Base-by-base conservation (phyloP, 495 filamentous ascomycete genomes). In the Chlorociboria aeruginascens region DNA sequence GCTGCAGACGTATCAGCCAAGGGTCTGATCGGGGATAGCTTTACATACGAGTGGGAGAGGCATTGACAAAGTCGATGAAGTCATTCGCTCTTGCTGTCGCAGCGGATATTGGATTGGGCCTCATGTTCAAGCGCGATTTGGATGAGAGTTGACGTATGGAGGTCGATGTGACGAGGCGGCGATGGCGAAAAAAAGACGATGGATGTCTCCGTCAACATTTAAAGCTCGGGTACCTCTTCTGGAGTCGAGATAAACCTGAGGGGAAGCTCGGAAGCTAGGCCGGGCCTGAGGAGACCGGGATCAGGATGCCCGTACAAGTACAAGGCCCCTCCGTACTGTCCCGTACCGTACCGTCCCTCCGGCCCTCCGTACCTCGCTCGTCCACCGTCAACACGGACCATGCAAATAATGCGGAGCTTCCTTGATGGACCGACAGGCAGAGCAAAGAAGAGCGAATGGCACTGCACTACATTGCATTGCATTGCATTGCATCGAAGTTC, bases 21-120 rank as follows among this genome's bases (percentile, higher is more conserved):
- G 17, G 17, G 29, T 17, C 8, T 10, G 58, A 25, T 35, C 17
- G 32, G 25, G 31, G 33, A 40, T 39, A n/a, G 38, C 7, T 33
- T 37, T 7, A 48, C 81, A 52, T 78, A 98, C 92, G 90, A 49
- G 89, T 95, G 10, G 93, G 92, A 42, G 89, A 95, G 46, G 83
- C 83, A 66, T 96, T 92, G 62, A 98, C 81, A 69, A 94, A 98
- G 62, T 85, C 83, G 57, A 96, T 64, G 59, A 98, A 94, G 64
- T 89, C 85, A 66, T 84, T 67, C 43, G 85, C 89, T 44, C 79
- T 71, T 31, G 77, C 70, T 79, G 85, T 83, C 45, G 56, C 63
- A 46, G 51, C 30, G 6, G 45, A 49, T 9, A 50, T 25, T 12
- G 41, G n/a, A 30, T 49, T 55, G 6, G 48, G 28, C 1, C 49